Evolutionary conservation across 805 yeast species (phyloP).

Genomic region (Ogataea trehaloabstinens): DNA sequence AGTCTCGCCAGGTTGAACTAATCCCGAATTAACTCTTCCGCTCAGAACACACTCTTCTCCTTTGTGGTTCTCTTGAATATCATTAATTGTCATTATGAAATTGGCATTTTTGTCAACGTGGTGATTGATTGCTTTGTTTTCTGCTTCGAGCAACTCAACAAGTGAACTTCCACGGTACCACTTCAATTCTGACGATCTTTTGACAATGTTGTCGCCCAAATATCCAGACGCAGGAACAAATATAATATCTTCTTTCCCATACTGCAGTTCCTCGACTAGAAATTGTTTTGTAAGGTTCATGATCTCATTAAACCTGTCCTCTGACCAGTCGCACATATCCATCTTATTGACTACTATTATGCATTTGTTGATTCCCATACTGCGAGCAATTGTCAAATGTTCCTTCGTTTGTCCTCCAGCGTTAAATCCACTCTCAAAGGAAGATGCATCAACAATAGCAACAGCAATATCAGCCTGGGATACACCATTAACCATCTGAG

Average conservation of each 20-base stretch:
- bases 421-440: constrained; percentile 67
- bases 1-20: constrained; percentile 68
- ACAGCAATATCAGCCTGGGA: constrained; percentile 76
- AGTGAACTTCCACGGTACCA: constrained; percentile 48
- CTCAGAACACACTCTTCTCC: constrained; percentile 50
- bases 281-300: constrained; percentile 46
- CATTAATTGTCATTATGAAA: constrained; percentile 62
- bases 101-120: constrained; percentile 30
- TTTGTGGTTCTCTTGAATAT: constrained; percentile 48
- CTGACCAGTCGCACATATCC: constrained; percentile 60
- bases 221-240: constrained; percentile 73
- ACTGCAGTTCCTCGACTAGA: constrained; percentile 55
- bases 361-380: constrained; percentile 60
- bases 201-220: constrained; percentile 63
- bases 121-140: constrained; percentile 24
- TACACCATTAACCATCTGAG: constrained; percentile 83
- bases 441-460: constrained; percentile 70
- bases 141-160: constrained; percentile 38
- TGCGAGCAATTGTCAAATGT: constrained; percentile 66
- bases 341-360: constrained; percentile 69
- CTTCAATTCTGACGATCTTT: constrained; percentile 29
- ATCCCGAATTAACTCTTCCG: constrained; percentile 70
- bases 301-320: constrained; percentile 52
- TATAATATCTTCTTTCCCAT: constrained; percentile 33
- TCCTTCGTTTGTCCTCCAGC: constrained; percentile 77